A percentile compares a stretch with the other conserved stretches of the same genome.
phyloP scores from a whole-genome alignment of 2,329 filamentous ascomycete species.

The Pseudogymnoascus sp. region DNA sequence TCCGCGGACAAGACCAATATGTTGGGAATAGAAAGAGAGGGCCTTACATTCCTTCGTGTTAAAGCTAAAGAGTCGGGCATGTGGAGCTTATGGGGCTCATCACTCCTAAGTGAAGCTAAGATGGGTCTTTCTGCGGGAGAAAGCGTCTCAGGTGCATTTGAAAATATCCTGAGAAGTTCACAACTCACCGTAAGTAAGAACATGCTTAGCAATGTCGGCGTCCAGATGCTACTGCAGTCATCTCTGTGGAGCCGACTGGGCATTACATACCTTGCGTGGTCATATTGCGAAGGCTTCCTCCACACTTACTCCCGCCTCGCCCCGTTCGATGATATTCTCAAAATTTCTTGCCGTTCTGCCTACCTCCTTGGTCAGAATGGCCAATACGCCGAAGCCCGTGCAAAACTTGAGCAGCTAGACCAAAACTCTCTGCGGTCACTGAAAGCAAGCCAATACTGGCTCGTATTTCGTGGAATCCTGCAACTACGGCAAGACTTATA shows the following conservation, averaged over 20 bases:
- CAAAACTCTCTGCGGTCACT: constrained; percentile 59
- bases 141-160: constrained; percentile 56
- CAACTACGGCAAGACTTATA: constrained; percentile 57
- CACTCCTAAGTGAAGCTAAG: constrained; percentile 79
- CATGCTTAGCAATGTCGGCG: constrained; percentile 63
- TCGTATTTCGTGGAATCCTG: constrained; percentile 58
- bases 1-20: constrained; percentile 64
- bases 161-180: constrained; percentile 73
- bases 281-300: constrained; percentile 65
- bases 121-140: constrained; percentile 65
- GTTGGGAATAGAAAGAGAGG: constrained; percentile 72
- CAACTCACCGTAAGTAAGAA: constrained; percentile 74
- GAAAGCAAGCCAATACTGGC: constrained; percentile 69
- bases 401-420: constrained; percentile 51
- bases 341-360: constrained; percentile 63
- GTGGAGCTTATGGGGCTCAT: constrained; percentile 77
- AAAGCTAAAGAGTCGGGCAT: constrained; percentile 82
- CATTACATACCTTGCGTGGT: constrained; percentile 45
- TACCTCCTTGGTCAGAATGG: constrained; percentile 60
- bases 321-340: constrained; percentile 71
- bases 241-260: constrained; percentile 72
- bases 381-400: constrained; percentile 60
- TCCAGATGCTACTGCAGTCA: constrained; percentile 64
- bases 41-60: constrained; percentile 71
- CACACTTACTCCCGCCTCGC: constrained; percentile 59